Base-by-base conservation (phyloP, 768 basidiomycete species). In the Porphyrellus cyaneotinctus region DNA sequence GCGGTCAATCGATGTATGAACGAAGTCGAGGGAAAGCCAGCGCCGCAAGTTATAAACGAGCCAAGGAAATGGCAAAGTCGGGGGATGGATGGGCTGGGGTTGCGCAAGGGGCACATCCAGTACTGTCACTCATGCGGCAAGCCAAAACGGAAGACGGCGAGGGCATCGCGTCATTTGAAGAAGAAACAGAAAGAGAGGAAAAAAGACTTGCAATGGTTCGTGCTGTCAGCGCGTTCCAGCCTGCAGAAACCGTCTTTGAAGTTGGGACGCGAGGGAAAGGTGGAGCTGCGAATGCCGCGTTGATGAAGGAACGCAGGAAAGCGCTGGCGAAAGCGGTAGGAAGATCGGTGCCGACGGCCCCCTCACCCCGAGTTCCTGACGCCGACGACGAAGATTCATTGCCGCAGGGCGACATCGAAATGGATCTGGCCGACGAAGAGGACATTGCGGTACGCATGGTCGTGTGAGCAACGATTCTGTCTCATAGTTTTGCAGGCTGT, bases 1-100 rank as follows among this genome's bases (percentile, higher is more conserved):
- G 91, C 47, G 95, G 94, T 0, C 93, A 97, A 58, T 73, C 79
- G 2, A 88, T 98, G 91, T 98, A 95, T 67, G 94, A 97, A 63
- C 84, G 93, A 30, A 91, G 90, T 56, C 87, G 91, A 67, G 88
- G 88, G 20, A 97, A 95, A 65, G 95, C 95, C 17, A 88, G 85
- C 62, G 78, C 80, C 15, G 84, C 85, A 51, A 88, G 87, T 63
- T 91, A 97, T 72, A 83, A 85, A 58, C 83, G 94, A 6, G 88
- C 95, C 14, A 98, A 98, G 64, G 87, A 85, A 52, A 87, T 97
- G 76, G 75, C 78, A 43, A 90, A 88, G 61, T 66, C 68, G 17
- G 79, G 80, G 35, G 74, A 78, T 1, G 82, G 84, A 49, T 91
- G 88, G 84, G 81, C 84, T 3, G 83, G 81, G 3, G 78, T 82